phyloP scores from a whole-genome alignment of 2,329 filamentous ascomycete genomes.

The Sclerotinia trifoliorum region DNA sequence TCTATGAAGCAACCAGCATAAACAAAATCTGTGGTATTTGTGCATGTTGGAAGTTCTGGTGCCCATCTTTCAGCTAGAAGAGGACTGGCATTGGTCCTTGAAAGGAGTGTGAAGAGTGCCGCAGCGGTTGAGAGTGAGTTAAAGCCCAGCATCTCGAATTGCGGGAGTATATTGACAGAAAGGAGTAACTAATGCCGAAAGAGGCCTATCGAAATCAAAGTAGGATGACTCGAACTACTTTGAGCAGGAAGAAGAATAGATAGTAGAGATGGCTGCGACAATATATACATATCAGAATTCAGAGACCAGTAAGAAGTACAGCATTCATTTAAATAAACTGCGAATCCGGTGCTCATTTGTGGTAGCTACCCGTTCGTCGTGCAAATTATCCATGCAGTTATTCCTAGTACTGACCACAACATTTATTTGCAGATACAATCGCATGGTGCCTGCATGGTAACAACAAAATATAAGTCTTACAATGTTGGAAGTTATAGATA shows the following conservation, averaged over 20 bases:
- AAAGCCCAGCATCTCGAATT: conserved; percentile 28
- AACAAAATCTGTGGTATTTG: conserved; percentile 39
- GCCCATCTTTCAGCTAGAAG: conserved; percentile 25
- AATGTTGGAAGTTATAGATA: background rate
- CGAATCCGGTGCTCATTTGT: background rate
- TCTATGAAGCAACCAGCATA: conserved; percentile 42
- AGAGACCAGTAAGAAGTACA: background rate
- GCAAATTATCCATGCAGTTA: background rate
- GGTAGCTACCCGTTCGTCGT: background rate
- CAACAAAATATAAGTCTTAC: background rate
- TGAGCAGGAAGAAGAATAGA: background rate
- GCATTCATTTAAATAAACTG: background rate
- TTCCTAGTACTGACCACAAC: background rate
- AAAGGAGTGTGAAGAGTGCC: conserved; percentile 30
- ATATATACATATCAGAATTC: background rate
- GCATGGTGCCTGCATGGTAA: conserved; percentile 16
- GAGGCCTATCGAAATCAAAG: background rate
- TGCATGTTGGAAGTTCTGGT: conserved; percentile 34
- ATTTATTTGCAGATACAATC: conserved; percentile 6
- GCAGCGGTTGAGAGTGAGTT: conserved; percentile 31
- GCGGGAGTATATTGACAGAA: background rate
- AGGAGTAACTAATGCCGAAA: background rate
- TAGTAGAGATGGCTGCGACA: background rate
- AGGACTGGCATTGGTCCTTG: conserved; percentile 29
- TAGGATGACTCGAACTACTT: background rate